These are phyloP conservation scores for Sordariomycetes sp. DNA, from an alignment of 2,329 filamentous ascomycete species.

Conservation along the genomic window DNA sequence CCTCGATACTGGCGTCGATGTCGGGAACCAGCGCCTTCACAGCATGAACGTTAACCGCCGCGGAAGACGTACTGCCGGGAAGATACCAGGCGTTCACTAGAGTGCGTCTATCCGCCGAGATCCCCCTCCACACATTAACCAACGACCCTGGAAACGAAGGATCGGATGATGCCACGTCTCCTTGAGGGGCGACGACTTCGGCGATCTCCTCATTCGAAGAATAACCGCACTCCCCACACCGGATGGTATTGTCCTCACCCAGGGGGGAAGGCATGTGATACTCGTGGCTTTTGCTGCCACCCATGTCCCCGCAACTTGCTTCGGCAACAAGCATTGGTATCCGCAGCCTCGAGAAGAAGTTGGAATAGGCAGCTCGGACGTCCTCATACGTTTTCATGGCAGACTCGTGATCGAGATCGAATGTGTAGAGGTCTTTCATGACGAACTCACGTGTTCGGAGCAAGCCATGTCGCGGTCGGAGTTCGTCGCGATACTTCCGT, in stretches of 20 bases:
- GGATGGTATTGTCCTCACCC: constrained; percentile 77
- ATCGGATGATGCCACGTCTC: neutral
- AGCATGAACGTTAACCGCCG: constrained; percentile 34
- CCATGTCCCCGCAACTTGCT: constrained; percentile 93
- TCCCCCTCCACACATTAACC: constrained; percentile 40
- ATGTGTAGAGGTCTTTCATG: constrained; percentile 98
- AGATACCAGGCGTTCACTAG: constrained; percentile 57
- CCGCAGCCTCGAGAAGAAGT: constrained; percentile 70
- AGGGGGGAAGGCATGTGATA: constrained; percentile 72
- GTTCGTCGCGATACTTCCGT: constrained; percentile 89
- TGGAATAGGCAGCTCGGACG: constrained; percentile 60
- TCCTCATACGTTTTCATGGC: constrained; percentile 70
- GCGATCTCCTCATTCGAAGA: constrained; percentile 84
- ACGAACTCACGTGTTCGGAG: constrained; percentile 81
- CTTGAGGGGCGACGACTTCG: constrained; percentile 12
- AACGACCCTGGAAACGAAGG: neutral
- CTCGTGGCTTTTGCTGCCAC: constrained; percentile 84
- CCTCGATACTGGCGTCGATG: constrained; percentile 58
- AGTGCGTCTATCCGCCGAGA: constrained; percentile 53
- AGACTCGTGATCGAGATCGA: constrained; percentile 55
- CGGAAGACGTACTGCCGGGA: constrained; percentile 14
- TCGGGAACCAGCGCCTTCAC: constrained; percentile 54
- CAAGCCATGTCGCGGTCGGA: constrained; percentile 75
- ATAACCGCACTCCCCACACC: constrained; percentile 60
- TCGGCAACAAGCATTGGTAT: constrained; percentile 75